A percentile compares a stretch with the other conserved stretches of the same genome.
Conservation (phyloP, 371 early-diverging fungal species). For the Amoeboaphelidium occidentale region DNA sequence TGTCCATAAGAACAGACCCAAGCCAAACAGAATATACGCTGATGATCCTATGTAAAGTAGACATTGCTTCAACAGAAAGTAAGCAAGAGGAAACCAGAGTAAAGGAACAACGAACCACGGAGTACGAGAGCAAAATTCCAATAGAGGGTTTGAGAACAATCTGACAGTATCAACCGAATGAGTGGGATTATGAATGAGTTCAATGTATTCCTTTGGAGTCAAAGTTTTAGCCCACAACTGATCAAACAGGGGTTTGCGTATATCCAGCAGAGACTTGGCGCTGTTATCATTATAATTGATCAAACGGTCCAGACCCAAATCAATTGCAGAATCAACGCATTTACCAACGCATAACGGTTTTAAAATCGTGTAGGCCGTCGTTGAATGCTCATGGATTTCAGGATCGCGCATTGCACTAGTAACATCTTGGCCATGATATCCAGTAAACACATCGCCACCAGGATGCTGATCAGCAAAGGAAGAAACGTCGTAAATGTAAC, state of each 20-base stretch:
- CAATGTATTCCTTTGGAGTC: constrained; percentile 48
- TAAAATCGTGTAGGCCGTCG: too few species aligned
- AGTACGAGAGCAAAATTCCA: constrained; percentile 59
- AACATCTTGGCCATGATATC: too few species aligned
- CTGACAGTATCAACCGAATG: constrained; percentile 47
- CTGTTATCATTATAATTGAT: too few species aligned
- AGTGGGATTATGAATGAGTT: constrained; percentile 68
- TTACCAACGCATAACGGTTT: too few species aligned
- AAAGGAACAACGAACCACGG: constrained; percentile 76
- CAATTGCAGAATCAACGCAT: too few species aligned
- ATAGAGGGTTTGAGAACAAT: constrained; percentile 33
- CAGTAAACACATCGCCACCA: too few species aligned
- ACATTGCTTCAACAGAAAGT: constrained; percentile 3
- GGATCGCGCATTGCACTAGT: too few species aligned
- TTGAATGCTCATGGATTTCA: too few species aligned
- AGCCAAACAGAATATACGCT: constrained; percentile 12
- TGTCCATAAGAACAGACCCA: constrained; percentile 61
- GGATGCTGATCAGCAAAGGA: too few species aligned
- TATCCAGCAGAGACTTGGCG: too few species aligned
- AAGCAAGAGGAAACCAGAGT: constrained; percentile 52
- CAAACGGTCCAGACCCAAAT: too few species aligned
- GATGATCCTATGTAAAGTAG: constrained; percentile 1
- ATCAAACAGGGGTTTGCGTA: constrained; percentile 51
- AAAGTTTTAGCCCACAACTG: constrained; percentile 48
- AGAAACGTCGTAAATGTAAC: too few species aligned